Conservation (phyloP, 1,284 basidiomycete species). For the Cerioporus squamosus region DNA sequence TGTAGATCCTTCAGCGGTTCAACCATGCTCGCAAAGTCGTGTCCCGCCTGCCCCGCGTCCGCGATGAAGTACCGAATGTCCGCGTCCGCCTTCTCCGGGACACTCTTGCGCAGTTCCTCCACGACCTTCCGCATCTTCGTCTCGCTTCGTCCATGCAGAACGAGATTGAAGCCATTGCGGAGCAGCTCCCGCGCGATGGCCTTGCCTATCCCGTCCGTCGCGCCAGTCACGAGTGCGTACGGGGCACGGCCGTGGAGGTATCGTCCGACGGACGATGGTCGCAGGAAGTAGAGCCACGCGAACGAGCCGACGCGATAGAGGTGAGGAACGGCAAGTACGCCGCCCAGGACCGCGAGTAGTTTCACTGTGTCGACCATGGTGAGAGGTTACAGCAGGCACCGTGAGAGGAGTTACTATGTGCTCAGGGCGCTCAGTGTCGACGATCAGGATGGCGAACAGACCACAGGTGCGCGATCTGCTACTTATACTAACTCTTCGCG, state of each 20-base stretch:
- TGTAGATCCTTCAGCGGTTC: slow-evolving; percentile 30
- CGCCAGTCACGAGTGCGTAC: slow-evolving; percentile 36
- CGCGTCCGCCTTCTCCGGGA: slow-evolving; percentile 1
- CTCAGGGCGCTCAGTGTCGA: no score
- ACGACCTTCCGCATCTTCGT: slow-evolving; percentile 32
- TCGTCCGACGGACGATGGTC: slow-evolving; percentile 25
- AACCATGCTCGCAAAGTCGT: slow-evolving; percentile 29
- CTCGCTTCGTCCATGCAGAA: slow-evolving; percentile 36
- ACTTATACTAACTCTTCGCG: no score
- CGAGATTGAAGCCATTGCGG: slow-evolving; percentile 34
- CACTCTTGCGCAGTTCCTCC: slow-evolving; percentile 23
- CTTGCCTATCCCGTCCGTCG: slow-evolving; percentile 38
- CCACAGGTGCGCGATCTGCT: no score
- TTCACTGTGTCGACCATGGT: no score
- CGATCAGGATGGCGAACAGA: no score
- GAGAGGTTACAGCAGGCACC: no score
- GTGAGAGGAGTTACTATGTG: no score
- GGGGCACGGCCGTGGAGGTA: slow-evolving; percentile 30
- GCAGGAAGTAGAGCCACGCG: slow-evolving; percentile 34
- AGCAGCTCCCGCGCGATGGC: slow-evolving; percentile 33
- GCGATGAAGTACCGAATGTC: slow-evolving; percentile 34
- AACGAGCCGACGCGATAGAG: slow-evolving; percentile 26
- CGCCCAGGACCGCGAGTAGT: no score
- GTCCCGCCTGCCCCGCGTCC: slow-evolving; percentile 25
- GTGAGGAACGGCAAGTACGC: slow-evolving; percentile 15